phyloP scores from a whole-genome alignment of 2,329 filamentous ascomycete genomes.

The Ceratocystis eucalypticola region DNA sequence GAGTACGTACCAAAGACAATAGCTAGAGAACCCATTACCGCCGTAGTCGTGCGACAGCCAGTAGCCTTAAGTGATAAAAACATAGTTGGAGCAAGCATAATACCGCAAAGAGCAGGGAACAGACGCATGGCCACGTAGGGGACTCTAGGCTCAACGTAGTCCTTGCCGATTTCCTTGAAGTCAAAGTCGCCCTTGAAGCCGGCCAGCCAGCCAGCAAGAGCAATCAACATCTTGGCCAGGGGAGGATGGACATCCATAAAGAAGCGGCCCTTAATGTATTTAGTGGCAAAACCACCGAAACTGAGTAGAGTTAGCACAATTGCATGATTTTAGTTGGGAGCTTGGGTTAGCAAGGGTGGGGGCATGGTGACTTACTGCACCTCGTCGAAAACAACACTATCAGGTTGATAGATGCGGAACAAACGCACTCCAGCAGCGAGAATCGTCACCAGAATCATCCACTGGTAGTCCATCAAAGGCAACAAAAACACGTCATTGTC shows the following conservation, averaged over 20 bases:
- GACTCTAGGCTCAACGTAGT: conserved; percentile 86
- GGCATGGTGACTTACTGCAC: conserved; percentile 64
- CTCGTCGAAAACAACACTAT: conserved; percentile 96
- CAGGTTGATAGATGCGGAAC: conserved; percentile 92
- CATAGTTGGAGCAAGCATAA: conserved; percentile 79
- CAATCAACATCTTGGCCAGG: conserved; percentile 90
- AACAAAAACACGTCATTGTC: conserved; percentile 90
- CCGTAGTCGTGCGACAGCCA: conserved; percentile 77
- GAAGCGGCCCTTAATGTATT: conserved; percentile 98
- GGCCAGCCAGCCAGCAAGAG: conserved; percentile 83
- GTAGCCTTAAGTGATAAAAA: conserved; percentile 86
- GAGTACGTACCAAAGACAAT: conserved; percentile 74
- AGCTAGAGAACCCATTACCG: conserved; percentile 67
- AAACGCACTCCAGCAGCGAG: conserved; percentile 68
- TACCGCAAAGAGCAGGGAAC: conserved; percentile 78
- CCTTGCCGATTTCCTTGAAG: conserved; percentile 99
- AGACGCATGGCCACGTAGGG: conserved; percentile 97
- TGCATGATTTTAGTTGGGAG: not conserved
- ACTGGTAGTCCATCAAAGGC: conserved; percentile 68
- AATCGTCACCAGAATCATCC: conserved; percentile 58
- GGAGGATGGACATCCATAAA: conserved; percentile 99
- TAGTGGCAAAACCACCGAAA: conserved; percentile 94
- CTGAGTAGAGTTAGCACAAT: conserved; percentile 32
- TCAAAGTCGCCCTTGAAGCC: conserved; percentile 94
- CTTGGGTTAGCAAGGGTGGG: not conserved